Base-by-base conservation (phyloP, 1,284 basidiomycete species). In the Microbotryomycetes sp. region DNA sequence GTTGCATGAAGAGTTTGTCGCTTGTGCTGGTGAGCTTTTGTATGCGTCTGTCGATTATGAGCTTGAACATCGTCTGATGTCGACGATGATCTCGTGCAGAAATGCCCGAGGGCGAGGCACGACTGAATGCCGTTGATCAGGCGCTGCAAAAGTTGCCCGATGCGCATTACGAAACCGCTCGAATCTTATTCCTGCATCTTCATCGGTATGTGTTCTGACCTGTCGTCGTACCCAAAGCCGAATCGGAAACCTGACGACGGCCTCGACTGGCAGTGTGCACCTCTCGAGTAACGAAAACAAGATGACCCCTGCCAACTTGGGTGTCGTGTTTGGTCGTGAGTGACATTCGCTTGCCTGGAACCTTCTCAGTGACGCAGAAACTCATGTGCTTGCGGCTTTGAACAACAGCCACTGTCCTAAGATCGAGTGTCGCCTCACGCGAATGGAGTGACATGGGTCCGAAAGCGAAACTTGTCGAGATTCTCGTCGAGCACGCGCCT, bases 321-420 rank as follows among this genome's bases (percentile, higher is more conserved):
- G 96, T n/a, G 92, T 97, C n/a, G 92, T 99, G 48, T 97, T 98
- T 79, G 96, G 96, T 69, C 94, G 92, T 97, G 76, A 79, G 92
- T 86, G 5, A 23, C 19, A 12, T 14, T 49, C 9, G 50, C 47
- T 15, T 14, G 42, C 59, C 23, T 54, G 54, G 29, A 26, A 53
- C 46, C 58, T 49, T 29, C 30, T 45, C 32, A 7, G 14, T 36
- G 32, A 14, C n/a, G 12, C 22, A n/a, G 36, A 56, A 15, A 30
- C 54, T 47, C 52, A 47, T 60, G 48, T 64, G 75, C 14, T 68
- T 29, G 23, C 26, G 23, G 63, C 48, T n/a, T 25, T 50, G n/a
- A n/a, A n/a, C n/a, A 65, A 7, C 72, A 96, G 92, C 94, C 6
- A 98, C 94, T 0, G 80, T 97, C 25, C 89, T 97, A 85, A 85